phyloP scores from a whole-genome alignment of 176 grass and related monocot species.

The Oryza coarctata region DNA sequence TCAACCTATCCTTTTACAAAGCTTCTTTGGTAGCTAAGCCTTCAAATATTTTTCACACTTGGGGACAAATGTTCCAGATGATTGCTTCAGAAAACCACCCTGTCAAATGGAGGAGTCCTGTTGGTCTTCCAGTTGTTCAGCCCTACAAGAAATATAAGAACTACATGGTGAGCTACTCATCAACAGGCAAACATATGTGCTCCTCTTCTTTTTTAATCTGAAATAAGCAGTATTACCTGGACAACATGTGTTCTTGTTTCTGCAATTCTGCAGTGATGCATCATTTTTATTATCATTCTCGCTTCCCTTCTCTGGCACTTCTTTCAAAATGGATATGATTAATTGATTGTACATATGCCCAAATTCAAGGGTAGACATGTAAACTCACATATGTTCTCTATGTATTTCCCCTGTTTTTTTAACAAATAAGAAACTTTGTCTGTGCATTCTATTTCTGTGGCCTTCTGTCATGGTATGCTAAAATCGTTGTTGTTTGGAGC shows the following conservation, averaged over 20 bases:
- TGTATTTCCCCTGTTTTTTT: neutral
- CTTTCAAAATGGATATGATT: neutral
- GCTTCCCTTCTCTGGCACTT: neutral
- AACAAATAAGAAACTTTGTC: neutral
- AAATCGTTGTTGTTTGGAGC: neutral
- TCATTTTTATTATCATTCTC: conserved; percentile 2
- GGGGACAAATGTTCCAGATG: conserved; percentile 52
- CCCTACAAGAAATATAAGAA: conserved; percentile 83
- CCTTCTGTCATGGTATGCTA: neutral
- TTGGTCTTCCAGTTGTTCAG: conserved; percentile 96
- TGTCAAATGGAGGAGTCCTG: conserved; percentile 89
- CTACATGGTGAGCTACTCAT: conserved; percentile 69
- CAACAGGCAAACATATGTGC: neutral
- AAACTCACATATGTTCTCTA: neutral
- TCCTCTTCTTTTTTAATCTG: neutral
- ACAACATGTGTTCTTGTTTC: neutral
- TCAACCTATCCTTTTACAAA: neutral
- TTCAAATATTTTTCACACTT: conserved; percentile 24
- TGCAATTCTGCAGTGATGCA: neutral
- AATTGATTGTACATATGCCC: neutral
- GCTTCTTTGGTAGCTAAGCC: conserved; percentile 20
- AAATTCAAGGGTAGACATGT: neutral
- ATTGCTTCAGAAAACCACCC: conserved; percentile 89
- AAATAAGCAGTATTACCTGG: neutral
- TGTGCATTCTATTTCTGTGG: neutral